Conservation (phyloP, 805 yeast species). For the Candida koratica region DNA sequence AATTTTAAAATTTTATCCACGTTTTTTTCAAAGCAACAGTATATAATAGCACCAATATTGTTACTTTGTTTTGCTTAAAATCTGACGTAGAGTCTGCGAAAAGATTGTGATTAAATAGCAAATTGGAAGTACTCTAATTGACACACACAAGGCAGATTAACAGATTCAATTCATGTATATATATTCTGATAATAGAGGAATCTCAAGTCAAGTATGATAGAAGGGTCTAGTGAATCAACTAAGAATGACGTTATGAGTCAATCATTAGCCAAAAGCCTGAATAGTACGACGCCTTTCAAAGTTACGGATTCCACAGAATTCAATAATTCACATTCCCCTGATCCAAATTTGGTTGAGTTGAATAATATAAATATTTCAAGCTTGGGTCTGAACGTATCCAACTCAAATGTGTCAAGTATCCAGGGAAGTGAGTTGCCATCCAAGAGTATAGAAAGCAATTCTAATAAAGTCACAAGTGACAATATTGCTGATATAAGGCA, state of each 20-base stretch:
- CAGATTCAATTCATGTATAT: too few relatives aligned
- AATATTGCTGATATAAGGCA: not conserved
- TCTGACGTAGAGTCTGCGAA: too few relatives aligned
- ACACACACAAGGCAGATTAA: too few relatives aligned
- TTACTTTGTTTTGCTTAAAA: too few relatives aligned
- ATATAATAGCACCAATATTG: too few relatives aligned
- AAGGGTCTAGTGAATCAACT: conserved; percentile 5
- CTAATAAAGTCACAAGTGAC: not conserved
- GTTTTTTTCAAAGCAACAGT: not conserved
- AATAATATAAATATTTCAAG: not conserved
- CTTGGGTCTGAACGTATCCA: not conserved
- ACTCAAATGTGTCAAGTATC: not conserved
- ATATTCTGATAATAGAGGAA: not conserved
- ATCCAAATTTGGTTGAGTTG: not conserved
- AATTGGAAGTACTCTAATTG: too few relatives aligned
- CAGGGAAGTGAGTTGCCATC: not conserved
- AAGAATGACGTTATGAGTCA: conserved; percentile 5
- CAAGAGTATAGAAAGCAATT: not conserved
- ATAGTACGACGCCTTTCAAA: conserved; percentile 4
- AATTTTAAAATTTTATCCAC: too few relatives aligned
- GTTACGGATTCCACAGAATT: conserved; percentile 2
- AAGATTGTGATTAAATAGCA: conserved; percentile 5
- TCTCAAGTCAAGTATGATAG: conserved; percentile 2
- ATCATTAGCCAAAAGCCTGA: not conserved
- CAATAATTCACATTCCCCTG: conserved; percentile 1